Evolutionary conservation across 163 green algal species (phyloP).

Genomic region (Prototheca stagnorum): DNA sequence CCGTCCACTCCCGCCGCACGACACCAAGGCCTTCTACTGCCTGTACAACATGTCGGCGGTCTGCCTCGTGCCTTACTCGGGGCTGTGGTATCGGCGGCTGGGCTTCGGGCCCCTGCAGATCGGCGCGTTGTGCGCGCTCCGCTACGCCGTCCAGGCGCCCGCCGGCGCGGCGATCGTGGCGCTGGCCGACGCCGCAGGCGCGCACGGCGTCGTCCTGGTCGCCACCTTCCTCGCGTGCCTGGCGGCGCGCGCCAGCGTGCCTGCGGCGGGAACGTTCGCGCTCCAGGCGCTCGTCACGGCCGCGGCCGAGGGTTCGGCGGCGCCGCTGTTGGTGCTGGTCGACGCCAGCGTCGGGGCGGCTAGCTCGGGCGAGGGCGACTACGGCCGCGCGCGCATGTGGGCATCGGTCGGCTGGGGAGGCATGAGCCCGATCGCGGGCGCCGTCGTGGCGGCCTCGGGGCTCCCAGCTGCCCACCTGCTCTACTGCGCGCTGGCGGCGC

Average conservation of each 20-base stretch:
- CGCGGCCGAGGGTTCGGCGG: slow-evolving; percentile 10
- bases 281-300: slow-evolving; percentile 12
- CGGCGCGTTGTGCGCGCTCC: slow-evolving; percentile 20
- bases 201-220: slow-evolving; percentile 19
- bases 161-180: slow-evolving; percentile 8
- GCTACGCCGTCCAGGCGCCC: slow-evolving; percentile 14
- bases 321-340: slow-evolving; percentile 12
- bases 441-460: slow-evolving; percentile 15
- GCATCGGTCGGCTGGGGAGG: slow-evolving; percentile 20
- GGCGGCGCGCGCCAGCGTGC: slow-evolving; percentile 3
- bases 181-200: slow-evolving; percentile 9
- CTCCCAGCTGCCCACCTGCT: slow-evolving; percentile 12
- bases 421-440: slow-evolving; percentile 15
- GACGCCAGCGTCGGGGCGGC: slow-evolving; percentile 23
- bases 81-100: slow-evolving; percentile 10
- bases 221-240: slow-evolving; percentile 2
- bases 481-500: slow-evolving; percentile 6
- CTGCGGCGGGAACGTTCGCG: not conserved
- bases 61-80: slow-evolving; percentile 26
- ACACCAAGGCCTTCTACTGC: slow-evolving; percentile 19
- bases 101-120: slow-evolving; percentile 17
- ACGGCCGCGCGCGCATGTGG: slow-evolving; percentile 24
- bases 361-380: slow-evolving; percentile 17
- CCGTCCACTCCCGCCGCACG: no score
- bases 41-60: slow-evolving; percentile 7